Conservation (phyloP, 108 stramenopile genomes). For the Cyclotella cryptica region DNA sequence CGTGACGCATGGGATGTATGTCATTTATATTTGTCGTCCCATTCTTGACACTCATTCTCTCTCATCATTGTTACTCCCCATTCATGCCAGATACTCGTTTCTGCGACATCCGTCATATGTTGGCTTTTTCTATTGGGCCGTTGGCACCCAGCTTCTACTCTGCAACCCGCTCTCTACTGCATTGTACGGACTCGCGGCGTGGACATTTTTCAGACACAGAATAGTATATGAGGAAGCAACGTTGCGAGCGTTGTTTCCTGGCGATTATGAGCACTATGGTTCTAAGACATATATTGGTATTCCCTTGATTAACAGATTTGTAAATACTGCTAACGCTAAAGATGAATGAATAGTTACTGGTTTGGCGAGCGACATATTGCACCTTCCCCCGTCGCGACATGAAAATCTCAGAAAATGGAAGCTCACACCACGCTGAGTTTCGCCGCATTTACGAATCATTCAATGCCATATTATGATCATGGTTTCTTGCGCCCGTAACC, state of each 20-base stretch:
- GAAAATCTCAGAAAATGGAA: background rate
- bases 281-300: slow-evolving; percentile 82
- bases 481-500: background rate
- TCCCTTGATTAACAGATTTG: slow-evolving; percentile 71
- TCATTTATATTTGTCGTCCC: slow-evolving; percentile 4
- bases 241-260: slow-evolving; percentile 72
- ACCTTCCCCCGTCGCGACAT: background rate
- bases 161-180: slow-evolving; percentile 77
- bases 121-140: slow-evolving; percentile 96
- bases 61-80: background rate
- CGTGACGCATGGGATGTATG: slow-evolving; percentile 88
- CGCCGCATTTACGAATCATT: too few relatives aligned
- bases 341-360: background rate
- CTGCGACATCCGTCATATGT: slow-evolving; percentile 97
- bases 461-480: background rate
- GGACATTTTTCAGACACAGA: slow-evolving; percentile 88
- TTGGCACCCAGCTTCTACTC: slow-evolving; percentile 90
- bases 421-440: too few relatives aligned
- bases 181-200: slow-evolving; percentile 73
- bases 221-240: slow-evolving; percentile 94
- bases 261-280: slow-evolving; percentile 83
- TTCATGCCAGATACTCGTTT: slow-evolving; percentile 61
- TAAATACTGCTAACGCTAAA: background rate
- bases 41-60: slow-evolving; percentile 1
- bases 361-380: background rate